These are phyloP conservation scores for Capsicum pubescens DNA, from an alignment of 257 asterid species.

Conservation along the genomic window DNA sequence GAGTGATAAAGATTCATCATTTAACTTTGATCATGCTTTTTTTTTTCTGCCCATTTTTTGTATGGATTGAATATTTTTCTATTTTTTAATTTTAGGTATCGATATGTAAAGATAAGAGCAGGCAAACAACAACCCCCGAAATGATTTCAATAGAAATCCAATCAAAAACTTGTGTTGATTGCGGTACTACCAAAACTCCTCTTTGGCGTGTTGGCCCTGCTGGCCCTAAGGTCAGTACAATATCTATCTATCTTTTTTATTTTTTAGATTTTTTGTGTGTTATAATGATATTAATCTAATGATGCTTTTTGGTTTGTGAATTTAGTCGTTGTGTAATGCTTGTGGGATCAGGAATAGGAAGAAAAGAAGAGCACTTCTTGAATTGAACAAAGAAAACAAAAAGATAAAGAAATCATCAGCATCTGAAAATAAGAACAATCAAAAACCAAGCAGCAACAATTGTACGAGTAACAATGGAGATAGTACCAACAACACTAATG, in stretches of 20 bases:
- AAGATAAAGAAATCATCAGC: slow-evolving; percentile 56
- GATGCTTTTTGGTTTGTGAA: slow-evolving; percentile 13
- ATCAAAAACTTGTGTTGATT: slow-evolving; percentile 80
- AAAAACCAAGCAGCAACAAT: slow-evolving; percentile 32
- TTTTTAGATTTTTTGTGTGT: too few relatives aligned
- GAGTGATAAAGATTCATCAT: slow-evolving; percentile 50
- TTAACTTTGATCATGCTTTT: not conserved
- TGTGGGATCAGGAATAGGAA: slow-evolving; percentile 97
- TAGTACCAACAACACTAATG: slow-evolving; percentile 42
- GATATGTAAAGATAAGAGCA: slow-evolving; percentile 57
- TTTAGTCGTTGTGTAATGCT: slow-evolving; percentile 94
- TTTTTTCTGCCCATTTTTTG: not conserved
- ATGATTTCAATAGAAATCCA: slow-evolving; percentile 58
- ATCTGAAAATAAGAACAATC: not conserved
- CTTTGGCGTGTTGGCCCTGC: slow-evolving; percentile 73
- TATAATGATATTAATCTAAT: not conserved
- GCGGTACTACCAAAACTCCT: slow-evolving; percentile 93
- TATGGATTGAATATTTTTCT: not conserved
- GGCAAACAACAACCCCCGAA: slow-evolving; percentile 55
- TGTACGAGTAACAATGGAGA: slow-evolving; percentile 67
- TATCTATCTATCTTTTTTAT: not conserved
- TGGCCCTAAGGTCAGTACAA: slow-evolving; percentile 83
- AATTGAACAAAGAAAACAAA: slow-evolving; percentile 68
- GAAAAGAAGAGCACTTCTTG: slow-evolving; percentile 85
- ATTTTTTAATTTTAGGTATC: slow-evolving; percentile 9